Conservation (phyloP, 345 rosid species). For the Viola odorata region DNA sequence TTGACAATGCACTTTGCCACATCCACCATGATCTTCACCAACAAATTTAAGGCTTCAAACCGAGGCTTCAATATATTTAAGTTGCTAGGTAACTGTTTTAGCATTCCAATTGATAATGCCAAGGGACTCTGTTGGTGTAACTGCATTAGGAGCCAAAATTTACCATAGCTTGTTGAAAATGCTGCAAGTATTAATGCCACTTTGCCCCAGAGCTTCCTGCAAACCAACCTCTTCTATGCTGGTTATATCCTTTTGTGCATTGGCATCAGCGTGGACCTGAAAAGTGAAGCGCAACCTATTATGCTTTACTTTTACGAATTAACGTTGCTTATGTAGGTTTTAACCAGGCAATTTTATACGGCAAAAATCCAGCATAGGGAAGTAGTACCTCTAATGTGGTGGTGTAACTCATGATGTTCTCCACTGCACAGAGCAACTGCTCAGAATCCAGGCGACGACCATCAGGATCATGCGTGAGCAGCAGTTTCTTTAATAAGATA, state of each 20-base stretch:
- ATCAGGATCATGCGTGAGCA: conserved; percentile 69
- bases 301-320: no score
- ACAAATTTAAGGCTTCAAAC: conserved; percentile 44
- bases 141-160: conserved; percentile 49
- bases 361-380: conserved; percentile 3
- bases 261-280: conserved; percentile 33
- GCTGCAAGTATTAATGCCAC: conserved; percentile 59
- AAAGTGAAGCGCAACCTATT: conserved; percentile 5
- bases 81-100: conserved; percentile 46
- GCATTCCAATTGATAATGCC: conserved; percentile 50
- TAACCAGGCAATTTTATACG: no score
- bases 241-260: conserved; percentile 15
- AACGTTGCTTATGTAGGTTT: no score
- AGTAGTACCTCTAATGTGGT: conserved; percentile 27
- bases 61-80: conserved; percentile 38
- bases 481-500: conserved; percentile 45
- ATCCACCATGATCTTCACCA: conserved; percentile 45
- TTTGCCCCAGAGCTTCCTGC: conserved; percentile 46
- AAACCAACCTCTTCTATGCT: conserved; percentile 40
- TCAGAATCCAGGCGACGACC: conserved; percentile 60
- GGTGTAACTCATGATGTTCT: conserved; percentile 46
- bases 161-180: conserved; percentile 53
- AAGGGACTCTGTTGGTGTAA: conserved; percentile 38
- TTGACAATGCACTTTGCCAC: conserved; percentile 47
- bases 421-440: conserved; percentile 46